Evolutionary conservation across 2,329 filamentous ascomycete species (phyloP), one percentile per base, ranked within the genome.

Genomic region (Trichoderma breve): DNA sequence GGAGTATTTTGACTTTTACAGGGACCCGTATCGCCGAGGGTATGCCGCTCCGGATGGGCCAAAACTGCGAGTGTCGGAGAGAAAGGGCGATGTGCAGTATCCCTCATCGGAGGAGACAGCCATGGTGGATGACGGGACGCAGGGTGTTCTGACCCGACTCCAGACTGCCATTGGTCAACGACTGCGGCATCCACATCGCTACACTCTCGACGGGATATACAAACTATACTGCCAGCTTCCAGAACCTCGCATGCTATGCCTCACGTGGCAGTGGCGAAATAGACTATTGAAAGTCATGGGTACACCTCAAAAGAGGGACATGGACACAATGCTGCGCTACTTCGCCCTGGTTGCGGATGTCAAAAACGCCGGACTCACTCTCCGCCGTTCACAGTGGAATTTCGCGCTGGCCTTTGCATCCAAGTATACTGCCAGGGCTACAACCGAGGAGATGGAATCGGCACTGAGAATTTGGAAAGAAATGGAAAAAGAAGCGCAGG

Each of bases 301-400:
- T 24, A 86, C 88, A 60, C 87, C 89, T 9, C 84, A 88, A 64
- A 85, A 86, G 51, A 87, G 88, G 71, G 83, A 86, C 64, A 80
- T 86, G 18, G 84, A 82, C 74, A 86, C 89, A 61, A 97, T 94
- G 92, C 84, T 93, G 76, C 91, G 93, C 70, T 98, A 95, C 81
- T 91, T 98, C 74, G 89, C 90, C 6, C 84, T 98, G 28, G 86
- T 98, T 21, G 90, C 95, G 74, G 95, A 99, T 77, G 91, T 97
- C 83, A 92, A 93, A 76, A 86, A 86, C 68, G 88, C 90, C n/a
- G 88, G 90, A 2, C 88, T 97, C 58, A 87, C 90, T 0, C 83
- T 98, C 70, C 88, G 85, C 1, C 83, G 82, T 6, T 82, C 85
- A 0, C 90, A 97, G 78, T 99, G 95, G 95, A 97, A 93, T 73